Conservation (phyloP, 108 stramenopile species). For the Nitzschia sp. region DNA sequence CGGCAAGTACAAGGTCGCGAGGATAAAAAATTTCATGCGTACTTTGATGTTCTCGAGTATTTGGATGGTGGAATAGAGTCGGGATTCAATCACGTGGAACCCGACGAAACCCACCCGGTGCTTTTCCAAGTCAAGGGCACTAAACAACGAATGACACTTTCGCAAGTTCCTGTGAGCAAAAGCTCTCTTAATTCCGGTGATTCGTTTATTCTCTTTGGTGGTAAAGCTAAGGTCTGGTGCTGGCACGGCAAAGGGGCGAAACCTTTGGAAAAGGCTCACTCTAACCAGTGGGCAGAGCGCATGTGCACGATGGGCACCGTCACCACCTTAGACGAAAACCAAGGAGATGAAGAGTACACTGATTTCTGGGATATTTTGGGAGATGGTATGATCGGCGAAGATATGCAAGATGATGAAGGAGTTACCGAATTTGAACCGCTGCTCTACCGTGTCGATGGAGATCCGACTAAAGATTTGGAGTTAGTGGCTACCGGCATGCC, state of each 20-base stretch:
- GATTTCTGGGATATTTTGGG: conserved; percentile 88
- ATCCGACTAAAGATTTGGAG: conserved; percentile 42
- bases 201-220: conserved; percentile 84
- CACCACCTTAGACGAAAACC: conserved; percentile 32
- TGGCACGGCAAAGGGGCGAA: conserved; percentile 65
- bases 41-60: conserved; percentile 70
- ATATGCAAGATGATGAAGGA: conserved; percentile 5
- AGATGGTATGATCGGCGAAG: conserved; percentile 35
- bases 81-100: conserved; percentile 84
- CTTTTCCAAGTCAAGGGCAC: conserved; percentile 59
- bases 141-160: conserved; percentile 26
- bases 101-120: conserved; percentile 55
- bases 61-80: conserved; percentile 83
- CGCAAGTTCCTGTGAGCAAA: conserved; percentile 59
- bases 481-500: conserved; percentile 41
- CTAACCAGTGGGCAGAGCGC: conserved; percentile 19
- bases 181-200: conserved; percentile 80
- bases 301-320: conserved; percentile 44
- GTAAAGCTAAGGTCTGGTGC: conserved; percentile 70
- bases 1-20: conserved; percentile 87
- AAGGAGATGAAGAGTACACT: conserved; percentile 50
- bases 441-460: conserved; percentile 57
- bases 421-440: conserved; percentile 31
- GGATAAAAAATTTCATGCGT: conserved; percentile 56
- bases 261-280: conserved; percentile 18